Evolutionary conservation across 768 basidiomycete species (phyloP).

Genomic region (Asterophora lycoperdoides): DNA sequence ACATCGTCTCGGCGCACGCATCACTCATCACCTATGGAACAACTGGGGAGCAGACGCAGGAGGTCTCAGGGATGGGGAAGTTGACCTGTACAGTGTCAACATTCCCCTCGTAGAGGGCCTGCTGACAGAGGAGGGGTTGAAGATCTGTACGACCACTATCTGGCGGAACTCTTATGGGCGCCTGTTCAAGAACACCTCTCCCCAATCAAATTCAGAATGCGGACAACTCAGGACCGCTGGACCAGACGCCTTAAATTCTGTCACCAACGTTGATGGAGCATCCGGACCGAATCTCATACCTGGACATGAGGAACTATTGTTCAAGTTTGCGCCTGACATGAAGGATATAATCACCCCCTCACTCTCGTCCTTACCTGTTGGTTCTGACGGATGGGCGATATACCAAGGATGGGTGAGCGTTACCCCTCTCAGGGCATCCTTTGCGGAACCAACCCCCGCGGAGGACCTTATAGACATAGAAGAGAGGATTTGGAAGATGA

Average conservation of each 20-base stretch:
- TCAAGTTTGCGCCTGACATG: constrained; percentile 74
- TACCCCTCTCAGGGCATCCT: constrained; percentile 72
- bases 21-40: constrained; percentile 72
- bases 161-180: constrained; percentile 85
- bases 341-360: constrained; percentile 60
- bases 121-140: constrained; percentile 54
- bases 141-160: constrained; percentile 75
- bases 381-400: constrained; percentile 82
- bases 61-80: constrained; percentile 55
- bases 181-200: constrained; percentile 60
- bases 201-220: constrained; percentile 9
- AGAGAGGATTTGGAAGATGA: constrained; percentile 51
- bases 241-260: constrained; percentile 34
- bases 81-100: constrained; percentile 85
- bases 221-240: constrained; percentile 34
- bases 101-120: constrained; percentile 75
- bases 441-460: constrained; percentile 53
- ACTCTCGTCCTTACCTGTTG: constrained; percentile 56
- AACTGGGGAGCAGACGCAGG: constrained; percentile 77
- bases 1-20: constrained; percentile 58
- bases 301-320: constrained; percentile 43
- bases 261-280: neutral
- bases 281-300: neutral
- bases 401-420: constrained; percentile 67
- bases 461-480: constrained; percentile 32